Conservation (phyloP, 345 rosid species). For the Sisymbrium altissimum region DNA sequence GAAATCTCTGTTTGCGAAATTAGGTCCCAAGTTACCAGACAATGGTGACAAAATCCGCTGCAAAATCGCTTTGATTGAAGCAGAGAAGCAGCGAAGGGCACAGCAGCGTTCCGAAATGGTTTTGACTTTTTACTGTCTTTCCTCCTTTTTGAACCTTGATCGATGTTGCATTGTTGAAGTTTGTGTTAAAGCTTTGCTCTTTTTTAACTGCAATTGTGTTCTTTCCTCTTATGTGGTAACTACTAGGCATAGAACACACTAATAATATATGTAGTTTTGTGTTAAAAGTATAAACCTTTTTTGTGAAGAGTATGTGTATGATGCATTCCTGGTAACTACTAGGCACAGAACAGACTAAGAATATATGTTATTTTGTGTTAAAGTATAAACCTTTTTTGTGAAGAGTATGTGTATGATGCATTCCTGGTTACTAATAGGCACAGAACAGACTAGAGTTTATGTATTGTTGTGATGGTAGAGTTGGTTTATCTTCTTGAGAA, state of each 20-base stretch:
- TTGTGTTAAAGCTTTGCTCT: neutral
- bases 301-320: no score
- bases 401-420: no score
- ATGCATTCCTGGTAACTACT: no score
- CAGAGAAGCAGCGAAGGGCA: conserved; percentile 49
- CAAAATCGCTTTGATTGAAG: conserved; percentile 34
- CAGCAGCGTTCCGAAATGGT: neutral
- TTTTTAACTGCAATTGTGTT: no score
- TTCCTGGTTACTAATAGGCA: neutral
- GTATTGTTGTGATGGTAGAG: conserved; percentile 2
- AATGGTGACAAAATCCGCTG: conserved; percentile 47
- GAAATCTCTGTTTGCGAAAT: neutral
- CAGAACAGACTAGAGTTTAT: neutral
- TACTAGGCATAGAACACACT: no score
- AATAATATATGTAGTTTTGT: no score
- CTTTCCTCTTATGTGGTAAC: no score
- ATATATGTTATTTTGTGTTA: no score
- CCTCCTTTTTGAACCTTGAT: neutral
- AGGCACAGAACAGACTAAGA: no score
- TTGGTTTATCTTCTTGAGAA: neutral
- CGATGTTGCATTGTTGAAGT: neutral
- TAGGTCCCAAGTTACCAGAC: conserved; percentile 36
- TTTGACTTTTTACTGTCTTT: neutral
- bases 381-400: no score
- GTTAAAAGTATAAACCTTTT: no score